A percentile compares a stretch with the other conserved stretches of the same genome.
phyloP scores from a whole-genome alignment of 495 filamentous ascomycete species.

The Trichoderma reesei region DNA sequence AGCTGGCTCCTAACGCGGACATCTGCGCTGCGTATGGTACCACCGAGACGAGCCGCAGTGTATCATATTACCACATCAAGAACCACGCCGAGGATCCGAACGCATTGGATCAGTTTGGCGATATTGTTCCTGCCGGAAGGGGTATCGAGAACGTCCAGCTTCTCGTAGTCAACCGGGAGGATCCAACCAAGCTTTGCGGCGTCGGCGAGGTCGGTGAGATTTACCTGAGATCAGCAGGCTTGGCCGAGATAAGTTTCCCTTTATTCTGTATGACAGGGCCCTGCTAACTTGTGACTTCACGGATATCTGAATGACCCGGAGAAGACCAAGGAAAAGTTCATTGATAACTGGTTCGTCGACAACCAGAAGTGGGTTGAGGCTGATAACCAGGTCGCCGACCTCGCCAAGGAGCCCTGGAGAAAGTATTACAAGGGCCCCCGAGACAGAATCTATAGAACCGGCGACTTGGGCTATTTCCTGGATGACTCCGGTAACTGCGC shows the following conservation, averaged over 20 bases:
- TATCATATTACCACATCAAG: constrained; percentile 80
- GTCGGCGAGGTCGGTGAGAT: constrained; percentile 83
- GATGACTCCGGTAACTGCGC: constrained; percentile 56
- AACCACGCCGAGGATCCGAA: constrained; percentile 55
- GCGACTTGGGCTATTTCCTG: constrained; percentile 69
- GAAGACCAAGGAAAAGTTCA: constrained; percentile 69
- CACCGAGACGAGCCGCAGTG: constrained; percentile 80
- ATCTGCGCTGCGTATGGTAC: constrained; percentile 92
- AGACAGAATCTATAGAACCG: constrained; percentile 78
- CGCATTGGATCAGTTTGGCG: constrained; percentile 60
- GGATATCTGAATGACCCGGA: constrained; percentile 68
- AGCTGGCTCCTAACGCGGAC: constrained; percentile 62
- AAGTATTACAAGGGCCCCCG: constrained; percentile 72
- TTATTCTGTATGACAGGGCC: not conserved
- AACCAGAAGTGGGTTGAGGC: constrained; percentile 59
- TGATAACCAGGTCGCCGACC: constrained; percentile 36
- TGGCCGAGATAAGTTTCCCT: constrained; percentile 51
- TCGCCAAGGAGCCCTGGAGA: constrained; percentile 56
- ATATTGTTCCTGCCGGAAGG: constrained; percentile 76
- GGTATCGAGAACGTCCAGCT: constrained; percentile 94
- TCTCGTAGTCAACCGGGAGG: constrained; percentile 75
- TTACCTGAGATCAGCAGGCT: constrained; percentile 76
- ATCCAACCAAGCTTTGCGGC: constrained; percentile 60
- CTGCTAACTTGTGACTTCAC: constrained; percentile 12
- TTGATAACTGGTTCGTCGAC: constrained; percentile 83